phyloP scores from a whole-genome alignment of 108 stramenopile genomes.

The Epipyxis sp. region DNA sequence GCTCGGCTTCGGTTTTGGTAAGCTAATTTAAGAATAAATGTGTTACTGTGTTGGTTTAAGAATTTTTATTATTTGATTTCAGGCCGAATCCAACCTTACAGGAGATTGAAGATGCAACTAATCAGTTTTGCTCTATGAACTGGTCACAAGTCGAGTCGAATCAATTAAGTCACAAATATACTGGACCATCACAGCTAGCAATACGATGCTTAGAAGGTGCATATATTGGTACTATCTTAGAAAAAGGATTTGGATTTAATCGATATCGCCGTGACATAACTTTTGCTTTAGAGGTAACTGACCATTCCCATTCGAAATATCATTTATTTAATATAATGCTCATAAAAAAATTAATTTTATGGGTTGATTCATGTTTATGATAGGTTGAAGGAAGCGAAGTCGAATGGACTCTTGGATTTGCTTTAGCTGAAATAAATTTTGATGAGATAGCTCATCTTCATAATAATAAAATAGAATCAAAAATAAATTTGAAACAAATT shows the following conservation, averaged over 20 bases:
- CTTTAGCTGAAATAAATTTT: conserved; percentile 14
- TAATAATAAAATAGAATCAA: too few relatives aligned
- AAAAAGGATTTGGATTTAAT: conserved; percentile 24
- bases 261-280: not conserved
- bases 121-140: not conserved
- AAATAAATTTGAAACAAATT: too few relatives aligned
- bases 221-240: conserved; percentile 20
- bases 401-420: conserved; percentile 20
- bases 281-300: conserved; percentile 7
- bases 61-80: not conserved
- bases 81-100: not conserved
- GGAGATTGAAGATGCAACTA: conserved; percentile 19
- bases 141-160: not conserved
- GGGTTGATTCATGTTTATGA: not conserved
- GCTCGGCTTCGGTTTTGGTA: not conserved
- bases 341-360: conserved; percentile 18
- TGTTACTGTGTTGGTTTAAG: not conserved
- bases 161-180: not conserved
- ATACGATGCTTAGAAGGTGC: conserved; percentile 11
- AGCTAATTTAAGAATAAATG: not conserved
- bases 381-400: conserved; percentile 18
- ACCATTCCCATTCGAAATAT: too few relatives aligned
- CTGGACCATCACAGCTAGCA: not conserved
- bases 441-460: too few relatives aligned
- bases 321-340: conserved; percentile 17